phyloP scores from a whole-genome alignment of 345 rosid species.

The Linum lewisii region DNA sequence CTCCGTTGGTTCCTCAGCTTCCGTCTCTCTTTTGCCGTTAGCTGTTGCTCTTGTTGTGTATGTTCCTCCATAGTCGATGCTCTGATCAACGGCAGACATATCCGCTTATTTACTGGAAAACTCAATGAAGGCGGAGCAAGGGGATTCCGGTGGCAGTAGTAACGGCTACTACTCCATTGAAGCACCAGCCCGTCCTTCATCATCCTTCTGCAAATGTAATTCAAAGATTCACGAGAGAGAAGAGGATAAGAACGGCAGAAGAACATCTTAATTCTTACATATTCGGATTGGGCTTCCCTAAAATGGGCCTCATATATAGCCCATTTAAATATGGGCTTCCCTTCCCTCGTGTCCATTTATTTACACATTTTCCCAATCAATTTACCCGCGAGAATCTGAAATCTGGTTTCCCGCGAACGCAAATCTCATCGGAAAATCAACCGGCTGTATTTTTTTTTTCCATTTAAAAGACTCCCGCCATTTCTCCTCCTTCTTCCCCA shows the following conservation, averaged over 20 bases:
- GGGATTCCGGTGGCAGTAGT: not conserved
- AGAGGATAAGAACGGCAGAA: too few relatives aligned
- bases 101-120: not conserved
- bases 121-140: not conserved
- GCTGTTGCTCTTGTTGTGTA: conserved; percentile 25
- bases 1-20: conserved; percentile 68
- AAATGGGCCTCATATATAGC: too few relatives aligned
- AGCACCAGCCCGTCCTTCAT: not conserved
- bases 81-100: not conserved
- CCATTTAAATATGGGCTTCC: too few relatives aligned
- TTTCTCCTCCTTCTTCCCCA: not conserved
- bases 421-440: not conserved
- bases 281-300: too few relatives aligned
- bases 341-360: too few relatives aligned
- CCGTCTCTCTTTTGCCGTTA: conserved; percentile 79
- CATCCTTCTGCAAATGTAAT: too few relatives aligned
- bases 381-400: not conserved
- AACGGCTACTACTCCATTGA: not conserved
- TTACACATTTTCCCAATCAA: too few relatives aligned
- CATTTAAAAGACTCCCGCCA: not conserved
- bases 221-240: too few relatives aligned
- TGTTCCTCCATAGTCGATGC: not conserved
- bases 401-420: not conserved
- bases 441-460: too few relatives aligned
- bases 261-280: too few relatives aligned